Base-by-base conservation (phyloP, 129 eudicot genomes). In the Flaveria ramosissima region DNA sequence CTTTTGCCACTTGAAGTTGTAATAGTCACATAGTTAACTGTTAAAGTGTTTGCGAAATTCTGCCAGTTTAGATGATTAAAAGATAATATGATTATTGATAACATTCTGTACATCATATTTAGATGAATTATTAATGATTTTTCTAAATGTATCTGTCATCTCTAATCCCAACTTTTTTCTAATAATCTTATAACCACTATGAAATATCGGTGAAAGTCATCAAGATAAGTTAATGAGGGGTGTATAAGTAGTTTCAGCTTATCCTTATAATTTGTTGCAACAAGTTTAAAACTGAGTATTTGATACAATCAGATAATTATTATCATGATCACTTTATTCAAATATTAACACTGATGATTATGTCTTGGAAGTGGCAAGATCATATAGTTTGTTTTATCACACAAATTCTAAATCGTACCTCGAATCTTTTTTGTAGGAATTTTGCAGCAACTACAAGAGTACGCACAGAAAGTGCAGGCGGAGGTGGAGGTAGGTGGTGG, bases 391-490 rank as follows among this genome's bases (percentile, higher is more conserved):
- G 36, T 30, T 36, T 36, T 6, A 36, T 36, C 41, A 36, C 7
- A 36, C 41, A 36, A 36, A 36, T 36, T 36, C 4, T 36, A 36
- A 36, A 36, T 36, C 0, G 41, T 36, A 52, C 20, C n/a, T 19
- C 76, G 21, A 79, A 78, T 80, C 32, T 27, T 68, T 68, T 72
- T 3, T 77, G 48, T 83, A 94, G 98, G 79, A 23, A 77, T 91
- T 68, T 66, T 84, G 78, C 89, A 91, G 83, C 98, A 91, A 74
- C 69, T 94, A 68, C 93, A 85, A 65, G 98, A 91, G 75, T 94
- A 80, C 43, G 88, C 89, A 78, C 89, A 76, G 76, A 89, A 85
- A 52, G 15, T 94, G 19, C 91, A 84, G 52, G 90, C 83, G 68
- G 39, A 86, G 5, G 80, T 56, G 57, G 89, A 83, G 23, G 77